Evolutionary conservation across 805 yeast genomes (phyloP), one percentile per base, ranked within the genome.

Genomic region (Saccharomycopsis olivae): DNA sequence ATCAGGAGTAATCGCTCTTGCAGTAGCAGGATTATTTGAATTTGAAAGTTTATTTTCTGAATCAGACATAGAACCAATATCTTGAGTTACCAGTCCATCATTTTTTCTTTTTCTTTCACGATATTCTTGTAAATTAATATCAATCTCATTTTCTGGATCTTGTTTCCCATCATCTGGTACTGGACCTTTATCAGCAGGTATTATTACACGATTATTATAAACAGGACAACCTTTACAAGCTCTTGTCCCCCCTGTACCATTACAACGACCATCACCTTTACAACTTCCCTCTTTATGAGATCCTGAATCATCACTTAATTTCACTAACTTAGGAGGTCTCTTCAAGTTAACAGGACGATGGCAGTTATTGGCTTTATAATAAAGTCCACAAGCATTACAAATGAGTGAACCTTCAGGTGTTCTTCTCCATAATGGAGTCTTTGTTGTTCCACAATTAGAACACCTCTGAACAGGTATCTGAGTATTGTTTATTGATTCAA

Each of bases 191-290:
- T 43, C 39, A 37, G 38, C 38, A 19, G 35, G 53, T 19, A 69
- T 51, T 15, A 70, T 61, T 18, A 73, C 66, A 46, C 94, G 66
- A 57, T 83, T 85, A 55, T 84, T 83, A 54, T 57, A 82, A 3
- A 92, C 84, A 2, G 94, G 92, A 53, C 95, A 84, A 2, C 88
- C 87, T 47, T 73, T 66, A 57, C 95, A 84, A 3, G 85, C 85
- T 4, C 68, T 67, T 2, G 86, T 59, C 1, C 95, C 95, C 4
- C 95, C 95, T 3, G 88, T 83, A 2, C 95, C 95, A 52, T 84
- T 83, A 57, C 95, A 84, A 44, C 75, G 68, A 4, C 94, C 41
- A 18, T 40, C 48, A 39, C 37, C 49, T 53, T 51, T 47, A 55
- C 51, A 38, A 38, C 48, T 23, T 34, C 48, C 43, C n/a, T n/a